Base-by-base conservation (phyloP, 352 stramenopile species). In the Globisporangium spiculum region DNA sequence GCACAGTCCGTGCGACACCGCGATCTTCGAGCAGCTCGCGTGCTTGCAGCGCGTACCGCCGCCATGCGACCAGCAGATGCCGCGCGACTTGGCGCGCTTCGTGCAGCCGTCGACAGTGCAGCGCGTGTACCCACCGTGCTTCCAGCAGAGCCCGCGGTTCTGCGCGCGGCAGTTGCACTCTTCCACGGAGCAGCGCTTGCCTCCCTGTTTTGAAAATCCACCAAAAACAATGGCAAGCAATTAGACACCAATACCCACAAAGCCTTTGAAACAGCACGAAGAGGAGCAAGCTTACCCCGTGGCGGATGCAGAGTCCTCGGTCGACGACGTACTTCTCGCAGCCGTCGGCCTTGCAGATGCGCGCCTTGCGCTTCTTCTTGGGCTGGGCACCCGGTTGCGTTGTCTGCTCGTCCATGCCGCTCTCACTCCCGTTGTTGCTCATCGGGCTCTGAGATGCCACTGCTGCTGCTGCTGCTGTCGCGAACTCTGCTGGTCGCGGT, bases 21-120 rank as follows among this genome's bases (percentile, higher is more conserved):
- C 79, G 66, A 88, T 88, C 72, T 87, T 88, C 32, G 66, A 63
- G 67, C 82, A 90, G 60, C 66, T 63, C n/a, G 72, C 67, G 30
- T 79, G 55, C 54, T 86, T 86, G 69, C 82, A 90, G 58, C 76
- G 76, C 24, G 69, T 77, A 24, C 72, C 72, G 24, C 72, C 72
- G 48, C 72, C 72, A 24, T 77, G 72, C 12, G 72, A 77, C 72
- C 72, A 77, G 62, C 72, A 77, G 44, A 77, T 70, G 30, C 72
- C 72, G 14, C 69, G 68, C 20, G 72, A 74, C 56, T 77, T 77
- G 52, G 72, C 69, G 24, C 72, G 72, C 65, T 89, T 89, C 48
- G 64, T 67, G 65, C 80, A 87, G 38, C 79, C 79, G 32, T 86
- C 73, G 22, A 86, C 69, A 30, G 70, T 87, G 68, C 80, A 89